Evolutionary conservation across 306 rosid species (phyloP).

Genomic region (Chamaecrista fasciculata): DNA sequence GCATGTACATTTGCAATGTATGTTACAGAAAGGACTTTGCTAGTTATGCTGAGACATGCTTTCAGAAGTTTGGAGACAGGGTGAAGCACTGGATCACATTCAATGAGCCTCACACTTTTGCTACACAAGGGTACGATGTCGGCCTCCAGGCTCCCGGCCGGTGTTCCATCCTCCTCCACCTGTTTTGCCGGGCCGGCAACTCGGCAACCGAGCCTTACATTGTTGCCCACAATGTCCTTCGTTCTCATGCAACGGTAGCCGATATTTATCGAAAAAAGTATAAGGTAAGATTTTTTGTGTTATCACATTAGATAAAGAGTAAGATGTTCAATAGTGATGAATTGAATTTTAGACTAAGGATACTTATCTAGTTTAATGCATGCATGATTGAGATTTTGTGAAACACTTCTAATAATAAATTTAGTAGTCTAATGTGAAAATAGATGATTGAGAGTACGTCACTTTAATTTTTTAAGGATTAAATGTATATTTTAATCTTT

Average conservation of each 20-base stretch:
- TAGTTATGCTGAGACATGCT: neutral
- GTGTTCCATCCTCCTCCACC: neutral
- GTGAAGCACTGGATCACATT: constrained; percentile 72
- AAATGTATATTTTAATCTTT: no score
- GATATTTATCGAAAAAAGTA: constrained; percentile 3
- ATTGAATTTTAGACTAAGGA: no score
- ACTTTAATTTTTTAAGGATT: no score
- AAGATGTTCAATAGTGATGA: no score
- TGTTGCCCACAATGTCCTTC: neutral
- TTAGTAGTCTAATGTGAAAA: no score
- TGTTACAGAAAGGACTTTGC: neutral
- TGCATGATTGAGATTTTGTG: no score
- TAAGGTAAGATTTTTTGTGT: neutral
- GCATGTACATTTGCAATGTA: neutral
- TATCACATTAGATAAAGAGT: no score
- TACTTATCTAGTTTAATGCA: no score
- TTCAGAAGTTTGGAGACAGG: constrained; percentile 62
- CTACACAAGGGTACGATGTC: neutral
- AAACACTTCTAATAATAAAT: no score
- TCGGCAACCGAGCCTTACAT: neutral
- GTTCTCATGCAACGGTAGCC: neutral
- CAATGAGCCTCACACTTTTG: constrained; percentile 41
- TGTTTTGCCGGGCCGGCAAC: neutral
- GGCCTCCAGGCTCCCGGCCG: constrained; percentile 13
- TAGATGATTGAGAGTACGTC: no score